These are phyloP conservation scores for Boletus tylopilopsis DNA, from an alignment of 768 basidiomycete genomes.

Conservation along the genomic window DNA sequence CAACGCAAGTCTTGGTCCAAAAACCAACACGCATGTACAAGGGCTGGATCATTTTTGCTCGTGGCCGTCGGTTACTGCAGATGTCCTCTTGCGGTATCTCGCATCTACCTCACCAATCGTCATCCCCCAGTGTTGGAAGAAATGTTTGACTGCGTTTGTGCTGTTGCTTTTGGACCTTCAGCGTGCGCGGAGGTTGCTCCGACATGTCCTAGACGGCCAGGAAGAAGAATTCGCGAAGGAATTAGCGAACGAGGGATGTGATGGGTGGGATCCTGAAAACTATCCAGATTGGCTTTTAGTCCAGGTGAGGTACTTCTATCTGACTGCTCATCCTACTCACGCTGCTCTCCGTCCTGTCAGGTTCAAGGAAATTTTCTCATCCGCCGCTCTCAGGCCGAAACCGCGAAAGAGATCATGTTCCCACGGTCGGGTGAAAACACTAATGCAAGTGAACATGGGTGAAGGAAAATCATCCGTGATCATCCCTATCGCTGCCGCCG, in stretches of 20 bases:
- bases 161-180: no score
- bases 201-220: not conserved
- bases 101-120: not conserved
- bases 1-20: slow-evolving; percentile 10
- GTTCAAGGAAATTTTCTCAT: slow-evolving; percentile 43
- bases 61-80: slow-evolving; percentile 30
- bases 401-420: slow-evolving; percentile 42
- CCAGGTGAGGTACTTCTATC: slow-evolving; percentile 26
- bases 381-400: no score
- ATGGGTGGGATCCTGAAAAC: slow-evolving; percentile 7
- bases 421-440: slow-evolving; percentile 22
- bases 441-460: no score
- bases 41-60: slow-evolving; percentile 9
- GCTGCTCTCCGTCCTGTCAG: slow-evolving; percentile 18
- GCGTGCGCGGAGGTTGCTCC: slow-evolving; percentile 13
- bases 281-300: slow-evolving; percentile 41
- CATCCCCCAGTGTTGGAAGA: slow-evolving; percentile 24
- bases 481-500: slow-evolving; percentile 4
- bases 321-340: not conserved
- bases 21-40: not conserved
- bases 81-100: no score
- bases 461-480: not conserved
- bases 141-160: slow-evolving; percentile 26
- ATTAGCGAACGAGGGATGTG: not conserved
- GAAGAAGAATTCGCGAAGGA: not conserved